phyloP scores from a whole-genome alignment of 805 yeast species.

The Zygosaccharomyces kombuchaensis region DNA sequence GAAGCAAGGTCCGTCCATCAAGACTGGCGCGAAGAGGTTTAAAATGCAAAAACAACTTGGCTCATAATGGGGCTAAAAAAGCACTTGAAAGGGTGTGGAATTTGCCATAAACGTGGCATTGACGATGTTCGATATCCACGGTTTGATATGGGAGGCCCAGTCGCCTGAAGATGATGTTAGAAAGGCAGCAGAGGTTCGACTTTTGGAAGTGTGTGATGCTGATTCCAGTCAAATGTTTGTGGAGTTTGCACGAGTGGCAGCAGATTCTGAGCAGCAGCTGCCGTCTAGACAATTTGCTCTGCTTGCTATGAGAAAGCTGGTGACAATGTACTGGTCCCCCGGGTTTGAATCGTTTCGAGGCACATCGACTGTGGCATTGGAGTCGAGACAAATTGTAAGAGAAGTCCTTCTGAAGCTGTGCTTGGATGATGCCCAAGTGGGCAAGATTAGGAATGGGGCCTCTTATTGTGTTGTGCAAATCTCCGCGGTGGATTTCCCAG shows the following conservation, averaged over 20 bases:
- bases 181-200: slow-evolving; percentile 47
- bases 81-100: background rate
- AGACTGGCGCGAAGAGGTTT: background rate
- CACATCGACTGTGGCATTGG: slow-evolving; percentile 49
- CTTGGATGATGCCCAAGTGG: slow-evolving; percentile 41
- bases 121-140: slow-evolving; percentile 13
- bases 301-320: slow-evolving; percentile 60
- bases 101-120: background rate
- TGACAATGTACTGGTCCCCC: slow-evolving; percentile 76
- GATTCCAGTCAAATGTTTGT: slow-evolving; percentile 48
- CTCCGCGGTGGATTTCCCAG: slow-evolving; percentile 88
- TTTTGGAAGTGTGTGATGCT: slow-evolving; percentile 39
- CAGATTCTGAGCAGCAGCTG: slow-evolving; percentile 27
- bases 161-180: slow-evolving; percentile 50
- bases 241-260: slow-evolving; percentile 42
- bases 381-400: slow-evolving; percentile 50
- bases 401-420: slow-evolving; percentile 44
- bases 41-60: background rate
- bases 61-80: background rate
- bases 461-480: slow-evolving; percentile 78
- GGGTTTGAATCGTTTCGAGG: slow-evolving; percentile 75
- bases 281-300: slow-evolving; percentile 58
- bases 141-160: slow-evolving; percentile 33
- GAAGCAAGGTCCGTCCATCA: background rate
- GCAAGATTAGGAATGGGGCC: slow-evolving; percentile 61